Base-by-base conservation (phyloP, 2,329 filamentous ascomycete species). In the Colletotrichum lindemuthianum region DNA sequence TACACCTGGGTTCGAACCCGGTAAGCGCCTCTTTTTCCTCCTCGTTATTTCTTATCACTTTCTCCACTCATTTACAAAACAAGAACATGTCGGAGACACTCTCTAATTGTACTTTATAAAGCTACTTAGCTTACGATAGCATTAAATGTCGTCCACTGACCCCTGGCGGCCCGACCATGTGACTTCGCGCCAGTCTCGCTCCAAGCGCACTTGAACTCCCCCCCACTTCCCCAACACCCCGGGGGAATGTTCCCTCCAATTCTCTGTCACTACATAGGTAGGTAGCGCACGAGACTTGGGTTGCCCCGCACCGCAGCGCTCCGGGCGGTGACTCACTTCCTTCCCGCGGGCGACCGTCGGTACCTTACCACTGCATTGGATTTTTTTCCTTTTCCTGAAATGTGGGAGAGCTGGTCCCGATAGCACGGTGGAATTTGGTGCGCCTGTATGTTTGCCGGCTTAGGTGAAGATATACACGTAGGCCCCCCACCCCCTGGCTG, bases 131-230 rank as follows among this genome's bases (percentile, higher is more conserved):
- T 24, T 24, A 24, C 5, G 24, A 3, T 24, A 24, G 24, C 24
- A 24, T 24, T 4, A 24, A 24, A 24, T 24, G 24, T 24, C 24
- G 24, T 24, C 24, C 24, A 24, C 24, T 24, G 24, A 24, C 24
- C 24, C 15, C 47, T 44, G 13, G 68, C 10, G 64, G 57, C 60
- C 58, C 47, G 59, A 13, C 57, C 71, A 73, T 73, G 72, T 73
- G 72, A 73, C 71, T 71, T 70, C 70, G 72, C 71, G 72, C 65
- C 50, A 71, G 51, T 71, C 68, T 74, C 72, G 72, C 65, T 66
- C 66, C 57, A 48, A 45, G 45, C 16, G 59, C 16, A n/a, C 59
- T 32, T 45, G 41, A 24, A 24, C 24, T 41, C 33, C 58, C 12
- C 49, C 50, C 33, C 34, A 24, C 24, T 24, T 24, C 24, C 24